These are phyloP conservation scores for Debaryomyces castellii DNA, from an alignment of 805 yeast species.

Conservation along the genomic window DNA sequence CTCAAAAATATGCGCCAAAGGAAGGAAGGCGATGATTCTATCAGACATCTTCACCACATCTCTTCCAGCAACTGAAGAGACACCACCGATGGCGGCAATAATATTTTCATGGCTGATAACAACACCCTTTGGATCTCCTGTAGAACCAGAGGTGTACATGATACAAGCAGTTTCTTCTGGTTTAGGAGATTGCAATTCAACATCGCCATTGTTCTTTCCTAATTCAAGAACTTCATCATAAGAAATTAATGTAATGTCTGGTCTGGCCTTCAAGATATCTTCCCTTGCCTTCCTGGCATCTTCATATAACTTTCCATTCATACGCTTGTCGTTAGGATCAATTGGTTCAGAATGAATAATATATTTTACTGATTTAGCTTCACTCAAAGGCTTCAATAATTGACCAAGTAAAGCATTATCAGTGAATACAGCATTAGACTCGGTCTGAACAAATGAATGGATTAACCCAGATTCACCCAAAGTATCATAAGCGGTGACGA, in stretches of 20 bases:
- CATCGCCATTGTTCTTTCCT: conserved; percentile 55
- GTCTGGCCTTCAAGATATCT: conserved; percentile 63
- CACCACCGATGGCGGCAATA: conserved; percentile 86
- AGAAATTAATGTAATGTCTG: conserved; percentile 69
- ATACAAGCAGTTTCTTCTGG: conserved; percentile 68
- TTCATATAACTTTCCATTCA: conserved; percentile 56
- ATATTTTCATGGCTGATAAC: conserved; percentile 65
- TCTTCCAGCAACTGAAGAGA: conserved; percentile 58
- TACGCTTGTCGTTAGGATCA: conserved; percentile 61
- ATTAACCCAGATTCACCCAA: conserved; percentile 86
- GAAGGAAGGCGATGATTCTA: conserved; percentile 82
- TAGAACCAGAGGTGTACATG: conserved; percentile 87
- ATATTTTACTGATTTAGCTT: conserved; percentile 58
- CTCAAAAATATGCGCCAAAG: conserved; percentile 96
- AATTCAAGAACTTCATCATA: conserved; percentile 62
- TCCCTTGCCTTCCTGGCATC: conserved; percentile 59
- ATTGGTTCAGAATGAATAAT: conserved; percentile 71
- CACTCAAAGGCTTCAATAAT: conserved; percentile 69
- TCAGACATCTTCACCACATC: conserved; percentile 54
- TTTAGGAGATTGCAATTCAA: conserved; percentile 44
- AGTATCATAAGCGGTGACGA: conserved; percentile 95
- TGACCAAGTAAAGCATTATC: conserved; percentile 72
- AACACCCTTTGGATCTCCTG: conserved; percentile 86
- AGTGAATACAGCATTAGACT: conserved; percentile 74
- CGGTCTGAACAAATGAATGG: conserved; percentile 83